Evolutionary conservation across 768 basidiomycete species (phyloP), one percentile per base, ranked within the genome.

Genomic region (Calvatia gigantea): DNA sequence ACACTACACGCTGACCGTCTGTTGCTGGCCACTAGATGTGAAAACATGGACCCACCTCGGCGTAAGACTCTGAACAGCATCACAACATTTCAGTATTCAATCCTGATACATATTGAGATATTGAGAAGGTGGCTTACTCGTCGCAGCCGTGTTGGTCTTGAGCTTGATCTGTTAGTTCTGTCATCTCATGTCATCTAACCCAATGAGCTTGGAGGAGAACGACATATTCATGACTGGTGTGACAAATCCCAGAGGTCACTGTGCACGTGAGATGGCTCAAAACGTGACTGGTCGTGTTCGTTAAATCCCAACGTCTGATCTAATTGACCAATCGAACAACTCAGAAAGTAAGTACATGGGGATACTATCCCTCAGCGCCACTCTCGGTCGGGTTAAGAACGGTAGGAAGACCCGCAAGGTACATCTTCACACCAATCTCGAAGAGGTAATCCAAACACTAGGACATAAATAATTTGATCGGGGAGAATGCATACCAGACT

Each of bases 361-460:
- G 11, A 32, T 12, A 32, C 8, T 15, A 46, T 31, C 17, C 31
- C 12, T 33, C 15, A 25, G 23, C 17, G 5, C 7, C 27, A 4
- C 17, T 27, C 21, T 32, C 33, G 17, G 21, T 43, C 9, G 46
- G 27, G 54, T 71, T 70, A 39, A 76, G 61, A 8, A 74, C 73
- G 1, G 84, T 82, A 5, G 76, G 77, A 7, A 87, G 61, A 1
- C 82, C 82, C 0, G 84, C 83, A 35, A 82, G 69, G 64, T 81
- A 86, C 88, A 90, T 89, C 71, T 87, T 89, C 51, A 92, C 89
- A 9, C 82, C 87, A 47, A 94, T 85, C 67, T 95, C 93, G 61
- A 94, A 92, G 15, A 95, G 77, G 70, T 94, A 95, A 66, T 95
- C 93, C 28, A 94, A 79, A 67, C 93, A 95, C 86, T 90, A 61